Evolutionary conservation across 129 eudicot species (phyloP).

Genomic region (carrot (Daucus carota)): DH1_v3.0 NC_030386.2:33393001-33393500

Average conservation of each 20-base stretch:
- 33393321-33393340: background rate
- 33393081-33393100: background rate
- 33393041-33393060: background rate
- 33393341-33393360: background rate
- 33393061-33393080: background rate
- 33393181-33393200: background rate
- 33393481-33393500: slow-evolving; percentile 89
- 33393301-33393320: slow-evolving; percentile 1
- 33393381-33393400: slow-evolving; percentile 33
- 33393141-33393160: background rate
- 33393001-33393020: too few relatives aligned
- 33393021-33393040: too few relatives aligned
- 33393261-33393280: slow-evolving; percentile 90
- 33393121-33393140: too few relatives aligned
- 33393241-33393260: slow-evolving; percentile 18
- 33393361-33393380: slow-evolving; percentile 17
- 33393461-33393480: slow-evolving; percentile 43
- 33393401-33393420: slow-evolving; percentile 25
- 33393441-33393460: slow-evolving; percentile 37
- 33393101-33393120: background rate
- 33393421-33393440: slow-evolving; percentile 25
- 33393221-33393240: slow-evolving; percentile 15
- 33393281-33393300: slow-evolving; percentile 86
- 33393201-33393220: slow-evolving; percentile 16
- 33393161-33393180: background rate